These are phyloP conservation scores for Phaffia tasmanica DNA, from an alignment of 768 basidiomycete species.

Conservation along the genomic window DNA sequence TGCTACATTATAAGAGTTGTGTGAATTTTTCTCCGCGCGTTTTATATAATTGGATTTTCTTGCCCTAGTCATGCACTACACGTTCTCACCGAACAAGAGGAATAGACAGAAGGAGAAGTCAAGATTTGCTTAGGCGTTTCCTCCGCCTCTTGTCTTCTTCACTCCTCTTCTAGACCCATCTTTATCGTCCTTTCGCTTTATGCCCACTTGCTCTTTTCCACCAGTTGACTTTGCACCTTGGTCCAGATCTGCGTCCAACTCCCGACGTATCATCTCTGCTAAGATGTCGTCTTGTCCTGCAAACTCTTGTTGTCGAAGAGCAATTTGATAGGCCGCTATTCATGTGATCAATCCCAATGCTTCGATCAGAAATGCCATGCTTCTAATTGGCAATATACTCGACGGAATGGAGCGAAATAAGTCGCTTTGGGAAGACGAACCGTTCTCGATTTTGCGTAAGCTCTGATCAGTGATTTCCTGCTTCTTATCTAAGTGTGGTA, in stretches of 20 bases:
- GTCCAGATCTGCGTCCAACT: not conserved
- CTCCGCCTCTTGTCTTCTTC: constrained; percentile 1
- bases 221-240: no score
- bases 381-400: not conserved
- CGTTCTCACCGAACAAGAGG: no score
- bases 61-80: no score
- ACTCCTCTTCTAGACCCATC: not conserved
- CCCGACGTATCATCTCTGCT: constrained; percentile 14
- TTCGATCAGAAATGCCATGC: no score
- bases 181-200: not conserved
- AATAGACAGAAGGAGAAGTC: no score
- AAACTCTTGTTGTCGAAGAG: constrained; percentile 18
- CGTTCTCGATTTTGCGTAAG: constrained; percentile 88
- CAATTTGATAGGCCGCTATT: constrained; percentile 18
- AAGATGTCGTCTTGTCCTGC: constrained; percentile 6
- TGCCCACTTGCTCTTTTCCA: not conserved
- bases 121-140: not conserved
- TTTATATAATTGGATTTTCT: no score
- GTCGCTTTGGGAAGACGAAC: constrained; percentile 44
- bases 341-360: no score
- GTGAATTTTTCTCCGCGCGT: no score
- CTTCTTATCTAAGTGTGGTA: constrained; percentile 71
- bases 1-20: no score
- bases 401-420: not conserved
- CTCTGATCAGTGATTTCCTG: constrained; percentile 73